phyloP scores from a whole-genome alignment of 1,284 basidiomycete genomes.

The Apiotrichum porosum region DNA sequence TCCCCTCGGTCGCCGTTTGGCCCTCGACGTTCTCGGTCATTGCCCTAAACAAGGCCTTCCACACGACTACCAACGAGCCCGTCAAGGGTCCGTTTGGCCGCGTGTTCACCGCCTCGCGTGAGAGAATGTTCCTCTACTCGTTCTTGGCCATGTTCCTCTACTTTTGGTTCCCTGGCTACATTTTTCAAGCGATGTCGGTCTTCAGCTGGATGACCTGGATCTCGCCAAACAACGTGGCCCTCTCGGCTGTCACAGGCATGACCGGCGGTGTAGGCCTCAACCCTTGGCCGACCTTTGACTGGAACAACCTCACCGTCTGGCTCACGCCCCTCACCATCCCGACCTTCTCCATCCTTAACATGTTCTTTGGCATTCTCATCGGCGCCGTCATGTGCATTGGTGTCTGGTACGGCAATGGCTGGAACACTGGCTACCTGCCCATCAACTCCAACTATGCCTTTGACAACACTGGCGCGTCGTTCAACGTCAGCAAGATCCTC shows the following conservation, averaged over 20 bases:
- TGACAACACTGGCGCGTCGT: slow-evolving; percentile 28
- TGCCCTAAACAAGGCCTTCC: slow-evolving; percentile 43
- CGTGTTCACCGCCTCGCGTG: slow-evolving; percentile 33
- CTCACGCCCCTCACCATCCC: slow-evolving; percentile 24
- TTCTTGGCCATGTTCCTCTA: slow-evolving; percentile 35
- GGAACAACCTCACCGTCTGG: background rate
- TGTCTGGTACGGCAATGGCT: slow-evolving; percentile 26
- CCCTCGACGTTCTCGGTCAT: slow-evolving; percentile 46
- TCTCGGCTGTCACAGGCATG: slow-evolving; percentile 21
- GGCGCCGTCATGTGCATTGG: slow-evolving; percentile 12
- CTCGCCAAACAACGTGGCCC: slow-evolving; percentile 39
- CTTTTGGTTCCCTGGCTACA: slow-evolving; percentile 39
- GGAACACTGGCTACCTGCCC: slow-evolving; percentile 34
- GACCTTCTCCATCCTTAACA: slow-evolving; percentile 31
- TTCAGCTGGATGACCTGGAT: slow-evolving; percentile 61
- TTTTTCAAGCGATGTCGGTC: slow-evolving; percentile 50
- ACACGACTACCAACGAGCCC: slow-evolving; percentile 27
- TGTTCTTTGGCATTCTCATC: slow-evolving; percentile 27
- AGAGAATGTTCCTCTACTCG: slow-evolving; percentile 37
- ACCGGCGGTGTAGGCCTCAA: slow-evolving; percentile 38
- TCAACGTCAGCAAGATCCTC: slow-evolving; percentile 42
- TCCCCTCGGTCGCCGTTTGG: slow-evolving; percentile 48
- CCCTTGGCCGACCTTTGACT: slow-evolving; percentile 39
- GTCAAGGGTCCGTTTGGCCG: slow-evolving; percentile 31
- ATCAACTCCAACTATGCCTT: slow-evolving; percentile 28